phyloP scores from a whole-genome alignment of 129 eudicot species.

The Flaveria ramosissima region DNA sequence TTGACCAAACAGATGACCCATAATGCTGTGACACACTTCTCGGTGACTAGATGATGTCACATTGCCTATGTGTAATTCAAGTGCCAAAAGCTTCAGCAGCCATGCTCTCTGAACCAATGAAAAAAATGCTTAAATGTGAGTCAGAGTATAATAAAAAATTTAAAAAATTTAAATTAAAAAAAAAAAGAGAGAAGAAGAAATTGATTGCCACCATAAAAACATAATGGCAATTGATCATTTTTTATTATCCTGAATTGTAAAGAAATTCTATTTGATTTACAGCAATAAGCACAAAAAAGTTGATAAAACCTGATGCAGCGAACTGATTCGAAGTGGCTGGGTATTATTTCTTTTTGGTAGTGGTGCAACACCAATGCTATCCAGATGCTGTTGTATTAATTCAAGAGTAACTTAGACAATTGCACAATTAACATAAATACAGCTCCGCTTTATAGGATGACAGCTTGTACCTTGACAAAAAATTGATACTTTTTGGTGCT shows the following conservation, averaged over 20 bases:
- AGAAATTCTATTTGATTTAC: neutral
- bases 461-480: constrained; percentile 68
- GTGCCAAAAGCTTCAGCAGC: constrained; percentile 90
- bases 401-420: constrained; percentile 6
- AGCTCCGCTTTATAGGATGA: neutral
- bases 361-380: constrained; percentile 73
- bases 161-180: neutral
- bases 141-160: neutral
- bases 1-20: constrained; percentile 62
- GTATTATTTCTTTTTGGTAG: constrained; percentile 78
- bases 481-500: constrained; percentile 81
- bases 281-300: constrained; percentile 16
- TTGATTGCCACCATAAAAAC: constrained; percentile 1
- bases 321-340: constrained; percentile 95
- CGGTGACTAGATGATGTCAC: constrained; percentile 58
- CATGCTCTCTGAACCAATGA: constrained; percentile 77
- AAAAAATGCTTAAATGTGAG: constrained; percentile 8
- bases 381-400: constrained; percentile 68
- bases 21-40: constrained; percentile 71
- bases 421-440: constrained; percentile 1
- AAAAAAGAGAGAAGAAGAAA: neutral
- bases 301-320: constrained; percentile 81
- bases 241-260: neutral
- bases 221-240: neutral
- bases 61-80: constrained; percentile 81